A percentile compares a stretch with the other conserved stretches of the same genome.
Conservation (phyloP, 441 rosid genomes). For the Aleurites moluccanus region DNA sequence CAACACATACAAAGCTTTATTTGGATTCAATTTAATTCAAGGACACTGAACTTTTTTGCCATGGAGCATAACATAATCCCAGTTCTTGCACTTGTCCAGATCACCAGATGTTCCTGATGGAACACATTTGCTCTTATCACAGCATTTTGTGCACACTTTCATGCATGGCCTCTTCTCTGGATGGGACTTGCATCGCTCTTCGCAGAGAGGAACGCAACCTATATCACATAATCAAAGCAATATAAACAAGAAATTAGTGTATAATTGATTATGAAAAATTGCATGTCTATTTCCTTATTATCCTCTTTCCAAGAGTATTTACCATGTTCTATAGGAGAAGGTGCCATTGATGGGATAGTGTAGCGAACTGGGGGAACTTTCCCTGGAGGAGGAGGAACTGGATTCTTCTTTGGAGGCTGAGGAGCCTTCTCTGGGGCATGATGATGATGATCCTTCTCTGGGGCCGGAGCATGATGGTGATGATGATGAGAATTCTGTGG, state of each 20-base stretch:
- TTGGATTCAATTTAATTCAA: neutral
- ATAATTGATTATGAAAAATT: too few species aligned
- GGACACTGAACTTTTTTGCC: neutral
- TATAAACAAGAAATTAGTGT: neutral
- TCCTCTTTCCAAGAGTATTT: too few species aligned
- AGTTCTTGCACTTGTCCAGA: constrained; percentile 1
- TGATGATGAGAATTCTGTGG: neutral
- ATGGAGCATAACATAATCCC: neutral
- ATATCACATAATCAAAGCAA: neutral
- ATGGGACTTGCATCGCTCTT: neutral
- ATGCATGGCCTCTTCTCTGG: neutral
- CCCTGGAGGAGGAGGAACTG: neutral
- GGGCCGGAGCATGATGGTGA: too few species aligned
- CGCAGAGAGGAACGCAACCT: constrained; percentile 3
- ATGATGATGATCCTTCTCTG: neutral
- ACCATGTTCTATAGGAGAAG: neutral
- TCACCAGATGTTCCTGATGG: constrained; percentile 3
- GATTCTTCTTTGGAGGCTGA: neutral
- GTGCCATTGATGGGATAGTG: neutral
- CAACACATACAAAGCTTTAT: neutral
- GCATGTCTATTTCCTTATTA: too few species aligned
- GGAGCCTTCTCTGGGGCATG: neutral
- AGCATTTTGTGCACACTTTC: constrained; percentile 4
- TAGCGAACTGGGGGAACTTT: constrained; percentile 3
- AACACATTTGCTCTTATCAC: constrained; percentile 13